A percentile compares a stretch with the other conserved stretches of the same genome.
Conservation (phyloP, 2,329 filamentous ascomycete genomes). For the Phoma herbarum region DNA sequence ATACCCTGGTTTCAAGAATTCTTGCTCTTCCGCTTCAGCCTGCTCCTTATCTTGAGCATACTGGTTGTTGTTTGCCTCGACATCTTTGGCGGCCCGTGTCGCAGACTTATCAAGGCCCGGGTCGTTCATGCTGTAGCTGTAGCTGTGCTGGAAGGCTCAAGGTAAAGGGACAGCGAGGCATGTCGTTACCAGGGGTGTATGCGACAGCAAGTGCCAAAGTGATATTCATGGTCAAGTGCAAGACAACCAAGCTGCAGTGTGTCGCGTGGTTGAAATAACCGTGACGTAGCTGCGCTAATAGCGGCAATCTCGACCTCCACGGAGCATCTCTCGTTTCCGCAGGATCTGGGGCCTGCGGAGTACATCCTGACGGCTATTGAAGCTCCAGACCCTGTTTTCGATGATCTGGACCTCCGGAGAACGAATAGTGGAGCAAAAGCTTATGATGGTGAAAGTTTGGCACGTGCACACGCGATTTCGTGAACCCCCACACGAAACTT, state of each 20-base stretch:
- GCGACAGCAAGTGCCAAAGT: not conserved
- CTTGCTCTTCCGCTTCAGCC: constrained; percentile 52
- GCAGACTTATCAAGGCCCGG: constrained; percentile 63
- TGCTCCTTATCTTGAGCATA: constrained; percentile 46
- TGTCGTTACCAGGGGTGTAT: not conserved
- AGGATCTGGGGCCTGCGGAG: not conserved
- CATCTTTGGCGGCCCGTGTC: constrained; percentile 55
- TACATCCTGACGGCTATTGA: not conserved
- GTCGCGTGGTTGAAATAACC: constrained; percentile 17
- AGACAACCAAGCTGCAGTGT: constrained; percentile 14
- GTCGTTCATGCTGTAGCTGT: constrained; percentile 53
- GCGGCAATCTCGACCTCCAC: constrained; percentile 12
- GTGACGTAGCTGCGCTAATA: constrained; percentile 20
- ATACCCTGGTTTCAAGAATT: constrained; percentile 57
- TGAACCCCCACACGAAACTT: constrained; percentile 13
- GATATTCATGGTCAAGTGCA: constrained; percentile 12
- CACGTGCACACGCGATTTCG: constrained; percentile 21
- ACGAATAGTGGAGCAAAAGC: constrained; percentile 9
- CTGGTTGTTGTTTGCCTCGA: constrained; percentile 49
- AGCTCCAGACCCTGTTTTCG: constrained; percentile 5
- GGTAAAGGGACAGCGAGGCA: not conserved
- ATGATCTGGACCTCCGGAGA: not conserved
- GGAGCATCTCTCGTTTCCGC: not conserved
- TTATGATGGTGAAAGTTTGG: constrained; percentile 2
- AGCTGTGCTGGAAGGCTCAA: not conserved